A percentile compares a stretch with the other conserved stretches of the same genome.
Evolutionary conservation across 768 basidiomycete species (phyloP).

Genomic region (Saitozyma sp.): DNA sequence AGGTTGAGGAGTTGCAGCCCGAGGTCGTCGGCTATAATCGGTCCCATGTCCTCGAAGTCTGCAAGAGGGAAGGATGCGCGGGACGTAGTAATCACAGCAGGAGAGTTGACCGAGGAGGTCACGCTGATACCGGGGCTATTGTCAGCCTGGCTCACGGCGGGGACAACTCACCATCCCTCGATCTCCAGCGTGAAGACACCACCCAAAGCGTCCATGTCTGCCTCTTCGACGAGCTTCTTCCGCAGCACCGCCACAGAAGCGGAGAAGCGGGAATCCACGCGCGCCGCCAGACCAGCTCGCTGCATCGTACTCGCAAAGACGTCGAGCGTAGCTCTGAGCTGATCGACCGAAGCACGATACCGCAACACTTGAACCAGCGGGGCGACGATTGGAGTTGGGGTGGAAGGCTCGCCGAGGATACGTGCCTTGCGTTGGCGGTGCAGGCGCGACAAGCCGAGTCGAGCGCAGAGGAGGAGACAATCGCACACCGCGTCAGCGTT

Average conservation of each 20-base stretch:
- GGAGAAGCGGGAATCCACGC: background rate
- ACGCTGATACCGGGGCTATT: conserved; percentile 26
- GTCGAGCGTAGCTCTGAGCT: conserved; percentile 11
- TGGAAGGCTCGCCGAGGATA: conserved; percentile 7
- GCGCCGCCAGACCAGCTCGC: conserved; percentile 12
- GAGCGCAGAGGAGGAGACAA: conserved; percentile 22
- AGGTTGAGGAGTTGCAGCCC: conserved; percentile 17
- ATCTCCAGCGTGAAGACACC: conserved; percentile 13
- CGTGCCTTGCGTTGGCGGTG: conserved; percentile 30
- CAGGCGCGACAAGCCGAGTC: conserved; percentile 24
- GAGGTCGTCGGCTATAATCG: conserved; percentile 31
- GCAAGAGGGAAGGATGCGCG: conserved; percentile 32
- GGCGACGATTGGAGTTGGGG: conserved; percentile 17
- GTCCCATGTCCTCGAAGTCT: conserved; percentile 23
- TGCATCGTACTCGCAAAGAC: conserved; percentile 20
- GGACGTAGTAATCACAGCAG: conserved; percentile 14
- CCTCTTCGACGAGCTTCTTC: background rate
- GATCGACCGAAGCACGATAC: conserved; percentile 14
- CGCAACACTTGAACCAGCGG: conserved; percentile 31
- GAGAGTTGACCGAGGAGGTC: conserved; percentile 8
- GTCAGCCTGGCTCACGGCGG: background rate
- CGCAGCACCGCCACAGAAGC: background rate
- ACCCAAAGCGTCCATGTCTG: conserved; percentile 4
- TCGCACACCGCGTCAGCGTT: conserved; percentile 22
- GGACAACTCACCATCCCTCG: conserved; percentile 10